Evolutionary conservation across 106 monocot species (phyloP).

Genomic region (Narthecium ossifragum): DNA sequence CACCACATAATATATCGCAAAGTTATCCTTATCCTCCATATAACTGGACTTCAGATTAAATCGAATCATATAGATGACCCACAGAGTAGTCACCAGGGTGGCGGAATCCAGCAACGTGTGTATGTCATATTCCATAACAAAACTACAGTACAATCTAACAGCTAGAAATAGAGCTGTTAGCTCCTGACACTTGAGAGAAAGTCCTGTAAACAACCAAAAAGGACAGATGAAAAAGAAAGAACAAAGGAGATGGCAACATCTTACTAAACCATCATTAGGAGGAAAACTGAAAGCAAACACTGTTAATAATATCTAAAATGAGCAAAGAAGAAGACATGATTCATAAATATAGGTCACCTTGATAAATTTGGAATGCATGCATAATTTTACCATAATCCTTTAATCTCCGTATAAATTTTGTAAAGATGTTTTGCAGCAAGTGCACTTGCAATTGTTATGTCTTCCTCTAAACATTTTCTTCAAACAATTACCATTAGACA

Average conservation of each 20-base stretch:
- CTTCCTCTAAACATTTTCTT: too few relatives aligned
- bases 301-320: too few relatives aligned
- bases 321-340: too few relatives aligned
- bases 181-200: constrained; percentile 85
- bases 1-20: constrained; percentile 70
- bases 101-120: constrained; percentile 83
- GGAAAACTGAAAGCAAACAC: too few relatives aligned
- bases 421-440: too few relatives aligned
- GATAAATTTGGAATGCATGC: too few relatives aligned
- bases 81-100: constrained; percentile 69
- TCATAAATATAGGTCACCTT: too few relatives aligned
- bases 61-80: constrained; percentile 93
- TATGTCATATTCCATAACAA: constrained; percentile 96
- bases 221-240: neutral
- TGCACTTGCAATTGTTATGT: too few relatives aligned
- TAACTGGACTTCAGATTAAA: constrained; percentile 79
- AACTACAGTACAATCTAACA: constrained; percentile 89
- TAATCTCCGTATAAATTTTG: too few relatives aligned
- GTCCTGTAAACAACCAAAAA: constrained; percentile 42
- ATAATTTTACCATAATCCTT: too few relatives aligned
- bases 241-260: neutral
- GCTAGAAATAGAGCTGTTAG: constrained; percentile 81
- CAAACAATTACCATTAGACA: too few relatives aligned
- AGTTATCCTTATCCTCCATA: constrained; percentile 89
- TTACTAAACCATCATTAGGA: too few relatives aligned